Evolutionary conservation across 2,329 filamentous ascomycete genomes (phyloP).

Genomic region (Paecilomyces dactylethromorphus): DNA sequence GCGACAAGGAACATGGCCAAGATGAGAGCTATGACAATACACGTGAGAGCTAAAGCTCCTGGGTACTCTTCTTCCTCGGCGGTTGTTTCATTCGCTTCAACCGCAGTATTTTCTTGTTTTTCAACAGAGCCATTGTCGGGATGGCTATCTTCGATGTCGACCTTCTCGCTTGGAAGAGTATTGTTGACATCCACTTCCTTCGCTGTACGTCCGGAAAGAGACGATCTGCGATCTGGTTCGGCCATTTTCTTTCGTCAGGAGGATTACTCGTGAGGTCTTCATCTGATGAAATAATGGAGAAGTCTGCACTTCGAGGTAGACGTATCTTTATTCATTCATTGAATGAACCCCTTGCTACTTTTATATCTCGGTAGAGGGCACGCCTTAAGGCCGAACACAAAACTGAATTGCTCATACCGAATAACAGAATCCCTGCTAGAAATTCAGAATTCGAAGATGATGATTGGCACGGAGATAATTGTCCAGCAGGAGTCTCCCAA

Average conservation of each 20-base stretch:
- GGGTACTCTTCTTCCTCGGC: slow-evolving; percentile 5
- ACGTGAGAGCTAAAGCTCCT: slow-evolving; percentile 3
- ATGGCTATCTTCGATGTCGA: not conserved
- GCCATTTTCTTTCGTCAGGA: not conserved
- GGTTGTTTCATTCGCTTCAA: not conserved
- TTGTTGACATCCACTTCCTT: not conserved
- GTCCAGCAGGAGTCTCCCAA: not conserved
- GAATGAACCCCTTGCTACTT: not conserved
- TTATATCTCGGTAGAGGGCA: not conserved
- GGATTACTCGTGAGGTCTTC: not conserved
- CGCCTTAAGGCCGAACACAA: not conserved
- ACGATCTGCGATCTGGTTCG: not conserved
- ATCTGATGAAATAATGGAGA: not conserved
- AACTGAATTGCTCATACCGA: not conserved
- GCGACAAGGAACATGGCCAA: slow-evolving; percentile 10
- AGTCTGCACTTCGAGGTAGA: not conserved
- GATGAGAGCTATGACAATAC: slow-evolving; percentile 7
- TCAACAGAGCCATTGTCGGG: not conserved
- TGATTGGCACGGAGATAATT: not conserved
- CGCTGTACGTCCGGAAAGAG: not conserved
- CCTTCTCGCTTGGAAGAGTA: not conserved
- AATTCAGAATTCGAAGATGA: not conserved
- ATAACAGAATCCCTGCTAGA: not conserved
- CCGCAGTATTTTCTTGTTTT: not conserved
- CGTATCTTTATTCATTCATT: not conserved